Base-by-base conservation (phyloP, 208 protist genomes). In the Trypanosoma melophagium region DNA sequence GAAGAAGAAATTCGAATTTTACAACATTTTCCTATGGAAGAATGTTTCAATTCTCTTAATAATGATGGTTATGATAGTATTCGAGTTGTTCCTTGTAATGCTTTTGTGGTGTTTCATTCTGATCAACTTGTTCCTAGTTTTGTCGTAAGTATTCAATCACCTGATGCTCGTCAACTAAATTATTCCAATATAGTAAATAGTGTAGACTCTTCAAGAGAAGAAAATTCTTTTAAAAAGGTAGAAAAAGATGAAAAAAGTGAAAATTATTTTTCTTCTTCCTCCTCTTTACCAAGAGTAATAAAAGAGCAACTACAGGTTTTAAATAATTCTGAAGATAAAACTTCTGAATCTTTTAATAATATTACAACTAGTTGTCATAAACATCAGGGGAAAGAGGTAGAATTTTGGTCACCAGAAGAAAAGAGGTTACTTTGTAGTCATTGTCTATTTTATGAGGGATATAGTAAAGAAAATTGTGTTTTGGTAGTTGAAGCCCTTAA, bases 371-470 rank as follows among this genome's bases (percentile, higher is more conserved):
- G 35, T 19, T 91, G 85, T 66, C 49, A 69, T 3, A 68, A 76
- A 59, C 85, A 91, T 68, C 73, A 79, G 16, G 53, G 56, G 14
- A 92, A 89, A 71, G 66, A 77, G 57, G 80, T 92, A 25, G 86
- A 92, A 77, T 92, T 92, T 72, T 92, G 86, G 86, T 92, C 74
- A 25, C 73, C 83, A 3, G 66, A 50, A 19, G 86, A 89, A 65
- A 89, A 89, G 71, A 69, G 72, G 0, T 74, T 92, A 7, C 75
- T 92, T 50, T 92, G 86, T 63, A 92, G 86, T 51, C 80, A 85
- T 61, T 92, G 86, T 60, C 82, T 92, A 19, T 92, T 86, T 80
- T 87, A 87, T 59, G 81, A 87, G 60, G 83, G 83, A 21, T 92
- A 92, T 78, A 79, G 68, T 40, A 75, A 74, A 21, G 70, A 85